phyloP scores from a whole-genome alignment of 805 yeast species.

The Maudiozyma serrabonitensis region DNA sequence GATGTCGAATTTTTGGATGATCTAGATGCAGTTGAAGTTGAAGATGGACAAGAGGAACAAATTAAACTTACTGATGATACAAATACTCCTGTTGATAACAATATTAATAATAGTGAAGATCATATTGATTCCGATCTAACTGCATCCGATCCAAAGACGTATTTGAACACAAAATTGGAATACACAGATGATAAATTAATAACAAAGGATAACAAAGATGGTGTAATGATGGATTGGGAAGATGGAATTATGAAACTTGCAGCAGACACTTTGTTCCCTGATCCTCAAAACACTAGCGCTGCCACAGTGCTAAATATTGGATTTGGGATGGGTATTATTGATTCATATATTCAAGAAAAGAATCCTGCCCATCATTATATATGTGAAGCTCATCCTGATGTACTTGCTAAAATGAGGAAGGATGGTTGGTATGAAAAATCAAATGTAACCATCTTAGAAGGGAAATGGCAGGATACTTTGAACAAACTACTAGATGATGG shows the following conservation, averaged over 20 bases:
- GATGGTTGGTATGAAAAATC: conserved; percentile 80
- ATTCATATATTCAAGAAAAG: conserved; percentile 54
- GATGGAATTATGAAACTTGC: conserved; percentile 71
- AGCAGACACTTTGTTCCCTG: conserved; percentile 57
- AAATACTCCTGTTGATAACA: conserved; percentile 5
- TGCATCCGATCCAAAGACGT: conserved; percentile 54
- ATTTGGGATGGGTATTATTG: conserved; percentile 96
- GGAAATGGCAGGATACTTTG: conserved; percentile 87
- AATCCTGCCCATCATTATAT: conserved; percentile 58
- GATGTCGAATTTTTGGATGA: conserved; percentile 50
- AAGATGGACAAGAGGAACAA: conserved; percentile 25
- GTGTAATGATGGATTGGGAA: conserved; percentile 99
- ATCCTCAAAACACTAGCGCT: not conserved
- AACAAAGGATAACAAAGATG: conserved; percentile 68
- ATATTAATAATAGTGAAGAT: not conserved
- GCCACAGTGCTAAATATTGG: conserved; percentile 72
- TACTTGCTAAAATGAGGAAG: conserved; percentile 48
- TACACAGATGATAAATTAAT: conserved; percentile 59
- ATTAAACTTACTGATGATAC: not conserved
- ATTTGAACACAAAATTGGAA: conserved; percentile 54
- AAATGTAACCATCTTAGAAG: conserved; percentile 66
- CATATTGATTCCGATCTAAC: conserved; percentile 47
- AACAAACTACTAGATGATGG: conserved; percentile 55
- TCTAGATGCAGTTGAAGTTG: conserved; percentile 36
- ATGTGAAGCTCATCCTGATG: conserved; percentile 93